phyloP scores from a whole-genome alignment of 2,329 filamentous ascomycete genomes.

The Nannizziopsis arthrosporioides region DNA sequence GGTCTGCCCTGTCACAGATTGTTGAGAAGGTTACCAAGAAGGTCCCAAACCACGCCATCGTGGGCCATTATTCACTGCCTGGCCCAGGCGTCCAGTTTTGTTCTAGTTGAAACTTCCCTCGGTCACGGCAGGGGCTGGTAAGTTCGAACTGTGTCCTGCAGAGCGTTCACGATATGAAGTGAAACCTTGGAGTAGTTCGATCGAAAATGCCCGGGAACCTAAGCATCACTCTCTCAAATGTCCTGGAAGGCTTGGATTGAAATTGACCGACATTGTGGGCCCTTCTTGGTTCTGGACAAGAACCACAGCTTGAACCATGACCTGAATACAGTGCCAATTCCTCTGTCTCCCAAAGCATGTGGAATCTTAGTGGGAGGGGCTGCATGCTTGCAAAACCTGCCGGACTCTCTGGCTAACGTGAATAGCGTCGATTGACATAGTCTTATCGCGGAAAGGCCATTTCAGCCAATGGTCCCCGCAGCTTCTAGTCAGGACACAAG shows the following conservation, averaged over 20 bases:
- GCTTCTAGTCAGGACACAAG: conserved; percentile 1
- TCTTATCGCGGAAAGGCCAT: conserved; percentile 5
- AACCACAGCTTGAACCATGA: too few species aligned
- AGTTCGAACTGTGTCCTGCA: neutral
- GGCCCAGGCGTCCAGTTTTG: neutral
- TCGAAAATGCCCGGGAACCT: conserved; percentile 3
- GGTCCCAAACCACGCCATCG: too few species aligned
- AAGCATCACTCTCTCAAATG: neutral
- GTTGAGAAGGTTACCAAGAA: too few species aligned
- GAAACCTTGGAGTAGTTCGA: conserved; percentile 8
- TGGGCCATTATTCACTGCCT: neutral
- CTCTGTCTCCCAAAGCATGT: neutral
- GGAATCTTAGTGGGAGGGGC: conserved; percentile 1
- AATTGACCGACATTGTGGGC: conserved; percentile 6
- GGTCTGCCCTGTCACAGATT: too few species aligned
- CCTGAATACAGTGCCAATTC: conserved; percentile 7
- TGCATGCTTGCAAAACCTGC: conserved; percentile 5
- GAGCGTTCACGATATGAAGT: conserved; percentile 2
- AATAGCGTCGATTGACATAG: conserved; percentile 6
- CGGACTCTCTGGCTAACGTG: conserved; percentile 9
- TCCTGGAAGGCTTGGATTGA: conserved; percentile 2
- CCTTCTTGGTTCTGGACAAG: neutral
- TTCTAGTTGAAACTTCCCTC: neutral
- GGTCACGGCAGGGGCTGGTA: conserved; percentile 1
- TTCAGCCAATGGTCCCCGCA: conserved; percentile 5